These are phyloP conservation scores for Patellifolia procumbens DNA, from an alignment of 179 eudicot genomes.

Conservation along the genomic window DNA sequence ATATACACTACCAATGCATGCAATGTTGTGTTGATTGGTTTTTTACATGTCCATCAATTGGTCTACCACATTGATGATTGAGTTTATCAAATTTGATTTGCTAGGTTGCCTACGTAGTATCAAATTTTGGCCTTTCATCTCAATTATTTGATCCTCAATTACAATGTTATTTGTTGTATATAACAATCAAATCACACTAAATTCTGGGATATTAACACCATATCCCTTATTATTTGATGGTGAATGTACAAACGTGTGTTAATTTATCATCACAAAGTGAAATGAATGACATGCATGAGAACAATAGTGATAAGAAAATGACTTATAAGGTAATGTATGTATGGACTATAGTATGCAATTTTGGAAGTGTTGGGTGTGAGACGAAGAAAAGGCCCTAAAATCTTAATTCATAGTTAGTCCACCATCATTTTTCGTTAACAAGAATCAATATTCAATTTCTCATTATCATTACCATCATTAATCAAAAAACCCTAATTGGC, in stretches of 20 bases:
- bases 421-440: too few species aligned
- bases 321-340: not conserved
- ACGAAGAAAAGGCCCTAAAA: too few species aligned
- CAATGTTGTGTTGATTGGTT: not conserved
- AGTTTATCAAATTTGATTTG: not conserved
- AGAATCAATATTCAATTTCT: too few species aligned
- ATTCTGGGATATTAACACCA: not conserved
- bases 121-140: not conserved
- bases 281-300: not conserved
- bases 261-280: constrained; percentile 9
- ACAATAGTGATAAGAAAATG: constrained; percentile 1
- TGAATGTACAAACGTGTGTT: not conserved
- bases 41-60: not conserved
- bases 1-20: not conserved
- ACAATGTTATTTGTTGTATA: not conserved
- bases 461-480: too few species aligned
- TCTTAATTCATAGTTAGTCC: too few species aligned
- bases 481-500: too few species aligned
- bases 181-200: not conserved
- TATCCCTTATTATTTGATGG: not conserved
- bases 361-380: not conserved
- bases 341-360: not conserved
- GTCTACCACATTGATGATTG: not conserved
- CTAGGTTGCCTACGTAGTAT: not conserved
- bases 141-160: not conserved